phyloP scores from a whole-genome alignment of 192 early-diverging fungal genomes.

The Coemansia sp. region DNA sequence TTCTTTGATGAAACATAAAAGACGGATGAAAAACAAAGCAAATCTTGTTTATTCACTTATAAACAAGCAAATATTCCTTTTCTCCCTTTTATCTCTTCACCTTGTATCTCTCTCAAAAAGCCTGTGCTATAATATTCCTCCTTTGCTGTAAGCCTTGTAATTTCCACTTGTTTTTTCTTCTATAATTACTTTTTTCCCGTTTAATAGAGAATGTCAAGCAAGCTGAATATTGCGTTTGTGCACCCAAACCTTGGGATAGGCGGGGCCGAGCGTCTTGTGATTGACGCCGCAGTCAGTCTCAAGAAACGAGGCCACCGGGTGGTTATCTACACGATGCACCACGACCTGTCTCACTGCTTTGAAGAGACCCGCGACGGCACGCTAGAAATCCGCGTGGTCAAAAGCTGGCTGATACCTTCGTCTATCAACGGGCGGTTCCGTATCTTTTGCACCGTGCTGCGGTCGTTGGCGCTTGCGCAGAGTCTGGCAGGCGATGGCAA shows the following conservation, averaged over 20 bases:
- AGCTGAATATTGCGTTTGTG: slow-evolving; percentile 73
- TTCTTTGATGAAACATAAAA: too few species aligned
- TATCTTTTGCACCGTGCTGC: slow-evolving; percentile 81
- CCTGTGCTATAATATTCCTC: background rate
- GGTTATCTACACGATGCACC: slow-evolving; percentile 86
- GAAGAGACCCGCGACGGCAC: slow-evolving; percentile 88
- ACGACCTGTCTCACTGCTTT: slow-evolving; percentile 86
- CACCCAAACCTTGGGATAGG: slow-evolving; percentile 96
- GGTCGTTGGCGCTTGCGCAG: slow-evolving; percentile 67
- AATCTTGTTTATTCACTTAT: too few species aligned
- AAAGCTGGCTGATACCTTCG: slow-evolving; percentile 73
- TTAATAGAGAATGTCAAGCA: slow-evolving; percentile 8
- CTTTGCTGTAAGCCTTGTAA: slow-evolving; percentile 2
- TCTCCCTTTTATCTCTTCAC: background rate
- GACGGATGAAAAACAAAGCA: too few species aligned
- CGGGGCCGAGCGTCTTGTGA: slow-evolving; percentile 92
- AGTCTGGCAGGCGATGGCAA: slow-evolving; percentile 50
- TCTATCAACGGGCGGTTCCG: slow-evolving; percentile 70
- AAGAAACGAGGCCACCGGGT: slow-evolving; percentile 78
- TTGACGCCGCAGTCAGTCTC: slow-evolving; percentile 86
- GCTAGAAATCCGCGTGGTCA: slow-evolving; percentile 68
- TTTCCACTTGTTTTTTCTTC: slow-evolving; percentile 5
- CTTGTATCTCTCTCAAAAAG: background rate
- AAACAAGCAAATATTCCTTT: background rate
- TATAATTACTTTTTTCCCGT: background rate